Conservation (phyloP, 306 rosid species). For the Vigna unguiculata region DNA sequence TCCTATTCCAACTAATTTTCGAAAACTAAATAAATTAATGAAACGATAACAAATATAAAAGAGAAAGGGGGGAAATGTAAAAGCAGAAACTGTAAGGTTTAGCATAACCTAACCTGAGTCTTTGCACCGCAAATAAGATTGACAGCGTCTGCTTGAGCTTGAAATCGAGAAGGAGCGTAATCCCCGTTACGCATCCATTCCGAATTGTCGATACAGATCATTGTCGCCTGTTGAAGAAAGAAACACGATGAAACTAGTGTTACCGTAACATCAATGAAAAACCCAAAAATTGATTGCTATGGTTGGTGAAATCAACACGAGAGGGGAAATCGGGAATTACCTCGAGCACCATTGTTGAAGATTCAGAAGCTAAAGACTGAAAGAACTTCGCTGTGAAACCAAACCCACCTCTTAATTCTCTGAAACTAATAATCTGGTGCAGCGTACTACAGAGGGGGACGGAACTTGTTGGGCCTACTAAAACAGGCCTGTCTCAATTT, state of each 20-base stretch:
- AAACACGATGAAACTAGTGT: not conserved
- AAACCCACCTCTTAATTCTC: not conserved
- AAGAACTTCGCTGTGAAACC: not conserved
- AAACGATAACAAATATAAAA: not conserved
- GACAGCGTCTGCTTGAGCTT: conserved; percentile 94
- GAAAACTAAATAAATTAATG: not conserved
- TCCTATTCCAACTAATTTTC: conserved; percentile 4
- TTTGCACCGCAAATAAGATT: conserved; percentile 97
- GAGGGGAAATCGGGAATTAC: conserved; percentile 41
- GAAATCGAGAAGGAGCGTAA: conserved; percentile 85
- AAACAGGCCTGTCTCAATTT: not conserved
- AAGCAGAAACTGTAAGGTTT: conserved; percentile 9
- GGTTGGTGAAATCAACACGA: not conserved
- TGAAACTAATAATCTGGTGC: not conserved
- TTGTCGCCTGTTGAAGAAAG: conserved; percentile 68
- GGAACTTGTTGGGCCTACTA: conserved; percentile 4
- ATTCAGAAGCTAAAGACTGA: conserved; percentile 29
- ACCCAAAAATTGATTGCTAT: conserved; percentile 52
- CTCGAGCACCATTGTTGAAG: conserved; percentile 90
- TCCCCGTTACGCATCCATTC: conserved; percentile 99
- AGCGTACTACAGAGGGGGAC: not conserved
- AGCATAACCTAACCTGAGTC: conserved; percentile 69
- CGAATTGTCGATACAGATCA: conserved; percentile 96
- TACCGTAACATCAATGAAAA: conserved; percentile 30
- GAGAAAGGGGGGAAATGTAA: not conserved